Base-by-base conservation (phyloP, 495 filamentous ascomycete genomes). In the Sordaria brevicollis region DNA sequence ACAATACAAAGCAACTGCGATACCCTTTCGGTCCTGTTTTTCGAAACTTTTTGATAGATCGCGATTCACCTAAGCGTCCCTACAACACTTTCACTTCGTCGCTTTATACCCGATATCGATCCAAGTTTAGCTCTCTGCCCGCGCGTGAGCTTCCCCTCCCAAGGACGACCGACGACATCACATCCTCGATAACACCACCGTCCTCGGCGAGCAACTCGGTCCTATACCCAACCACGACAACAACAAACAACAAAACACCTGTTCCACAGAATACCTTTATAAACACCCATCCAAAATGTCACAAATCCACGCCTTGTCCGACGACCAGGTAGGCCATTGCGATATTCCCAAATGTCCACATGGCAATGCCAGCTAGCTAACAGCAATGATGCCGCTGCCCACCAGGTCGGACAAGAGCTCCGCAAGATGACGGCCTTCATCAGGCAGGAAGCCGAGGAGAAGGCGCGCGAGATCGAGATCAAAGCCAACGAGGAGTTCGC, bases 351-450 rank as follows among this genome's bases (percentile, higher is more conserved):
- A 35, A 41, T 43, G 10, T n/a, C 35, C 15, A 65, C 69, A 15
- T 21, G 33, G 34, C 34, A 25, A 67, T n/a, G 39, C 33, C 71
- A 65, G 68, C 68, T n/a, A 68, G 43, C 35, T 13, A 74, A 65
- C 36, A 68, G 71, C 49, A 67, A 69, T 76, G 66, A 72, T 65
- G 33, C 17, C 38, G 29, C 19, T 62, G 29, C 67, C 5, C 38
- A 66, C 43, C 74, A 97, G 94, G 94, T 99, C 82, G 87, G 89
- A 77, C 87, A 88, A 80, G 96, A 99, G 87, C 92, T 99, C 79
- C 92, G 90, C 85, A 99, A 99, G 86, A 99, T 99, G 96, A 98
- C 96, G 62, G 93, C 94, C 79, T 99, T 99, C 91, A 99, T 99
- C 89, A 91, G 91, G 79, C 94, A 97, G 84, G 96, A 99, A 86